Base-by-base conservation (phyloP, 805 yeast species). In the Alloascoidea hylecoeti region DNA sequence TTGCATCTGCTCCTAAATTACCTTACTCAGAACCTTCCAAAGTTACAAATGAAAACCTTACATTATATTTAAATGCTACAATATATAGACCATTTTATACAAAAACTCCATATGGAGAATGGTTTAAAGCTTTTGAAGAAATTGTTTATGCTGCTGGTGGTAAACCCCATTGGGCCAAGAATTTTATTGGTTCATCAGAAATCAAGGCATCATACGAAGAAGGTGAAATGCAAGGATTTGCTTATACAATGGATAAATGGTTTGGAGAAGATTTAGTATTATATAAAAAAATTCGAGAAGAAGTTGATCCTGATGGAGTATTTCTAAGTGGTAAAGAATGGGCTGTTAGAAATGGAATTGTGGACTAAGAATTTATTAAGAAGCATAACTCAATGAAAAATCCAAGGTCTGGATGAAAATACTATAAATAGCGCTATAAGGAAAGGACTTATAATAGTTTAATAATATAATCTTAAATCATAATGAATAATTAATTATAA, bases 111-210 rank as follows among this genome's bases (percentile, higher is more conserved):
- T 75, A 85, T 27, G 74, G 72, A 35, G 68, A 73, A 46, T 89
- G 96, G 96, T 89, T 71, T 58, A 69, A 70, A 37, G 63, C 67
- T n/a, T 89, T 89, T 56, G 98, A 89, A 58, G 70, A 72, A 38
- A 71, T 84, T 1, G 64, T 88, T 66, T 68, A 66, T 37, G 75
- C 72, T 17, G 86, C 80, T 18, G 86, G 81, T 28, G 98, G 98
- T 34, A 82, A 77, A 55, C 98, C 98, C 2, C 98, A 89, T 57
- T 89, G 98, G 98, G 98, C 98, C 14, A 89, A 89, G 64, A 88
- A 86, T 57, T 89, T 85, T 56, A 63, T 82, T 40, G 94, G 95
- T 1, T 60, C 70, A 2, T 56, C 60, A 9, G 52, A 60, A 39
- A 17, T 33, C 35, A 34, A 34, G 23, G 38, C 34, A 18, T 17